A percentile compares a stretch with the other conserved stretches of the same genome.
phyloP scores from a whole-genome alignment of 345 rosid genomes.

The Eucalyptus camaldulensis region DNA sequence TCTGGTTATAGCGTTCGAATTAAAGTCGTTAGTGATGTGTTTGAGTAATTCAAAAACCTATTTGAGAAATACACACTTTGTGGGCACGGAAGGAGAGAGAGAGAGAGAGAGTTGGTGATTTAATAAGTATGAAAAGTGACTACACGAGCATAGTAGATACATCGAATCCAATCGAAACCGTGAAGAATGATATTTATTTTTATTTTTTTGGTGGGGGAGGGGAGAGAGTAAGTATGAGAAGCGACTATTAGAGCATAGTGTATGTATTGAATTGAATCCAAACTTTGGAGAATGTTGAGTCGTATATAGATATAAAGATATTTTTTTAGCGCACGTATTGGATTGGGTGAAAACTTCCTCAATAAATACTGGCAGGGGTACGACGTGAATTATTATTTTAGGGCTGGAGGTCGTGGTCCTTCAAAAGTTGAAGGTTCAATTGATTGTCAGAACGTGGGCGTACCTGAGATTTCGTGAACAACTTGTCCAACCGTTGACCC shows the following conservation, averaged over 20 bases:
- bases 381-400: background rate
- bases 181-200: background rate
- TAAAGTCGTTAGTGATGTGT: background rate
- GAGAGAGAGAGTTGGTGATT: background rate
- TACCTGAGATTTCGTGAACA: background rate
- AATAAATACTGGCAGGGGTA: background rate
- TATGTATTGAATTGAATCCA: background rate
- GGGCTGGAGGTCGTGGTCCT: background rate
- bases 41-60: background rate
- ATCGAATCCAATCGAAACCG: background rate
- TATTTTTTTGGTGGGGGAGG: no score
- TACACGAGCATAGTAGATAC: fast-evolving
- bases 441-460: background rate
- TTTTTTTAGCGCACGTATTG: background rate
- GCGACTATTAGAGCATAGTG: no score
- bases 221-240: background rate
- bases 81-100: background rate
- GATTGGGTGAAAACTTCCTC: background rate
- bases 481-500: background rate
- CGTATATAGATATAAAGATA: background rate
- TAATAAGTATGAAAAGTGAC: background rate
- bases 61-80: background rate
- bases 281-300: background rate
- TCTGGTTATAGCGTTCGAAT: background rate
- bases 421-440: background rate